These are phyloP conservation scores for Ciborinia camelliae DNA, from an alignment of 2,329 filamentous ascomycete genomes.

Conservation along the genomic window DNA sequence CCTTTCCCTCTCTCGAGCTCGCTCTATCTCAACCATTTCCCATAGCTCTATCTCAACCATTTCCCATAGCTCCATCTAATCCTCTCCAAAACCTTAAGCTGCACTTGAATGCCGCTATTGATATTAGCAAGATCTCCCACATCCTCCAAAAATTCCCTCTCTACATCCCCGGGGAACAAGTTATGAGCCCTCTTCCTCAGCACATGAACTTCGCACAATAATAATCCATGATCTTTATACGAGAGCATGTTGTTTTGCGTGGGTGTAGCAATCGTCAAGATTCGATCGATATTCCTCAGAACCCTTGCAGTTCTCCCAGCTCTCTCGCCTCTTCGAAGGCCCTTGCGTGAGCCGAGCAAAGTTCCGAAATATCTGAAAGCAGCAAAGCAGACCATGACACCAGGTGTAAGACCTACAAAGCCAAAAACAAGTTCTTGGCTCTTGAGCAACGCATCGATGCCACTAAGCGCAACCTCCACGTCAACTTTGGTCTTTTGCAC, in stretches of 20 bases:
- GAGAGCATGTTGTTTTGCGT: constrained; percentile 72
- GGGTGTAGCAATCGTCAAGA: constrained; percentile 65
- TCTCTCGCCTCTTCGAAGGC: constrained; percentile 60
- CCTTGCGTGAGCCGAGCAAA: constrained; percentile 66
- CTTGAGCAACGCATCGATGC: constrained; percentile 90
- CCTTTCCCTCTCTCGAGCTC: neutral
- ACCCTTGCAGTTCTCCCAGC: constrained; percentile 71
- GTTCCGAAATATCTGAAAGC: constrained; percentile 67
- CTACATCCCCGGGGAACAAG: constrained; percentile 70
- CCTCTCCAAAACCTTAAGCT: constrained; percentile 74
- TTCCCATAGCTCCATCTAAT: constrained; percentile 88
- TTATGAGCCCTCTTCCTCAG: constrained; percentile 65
- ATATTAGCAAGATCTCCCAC: constrained; percentile 82
- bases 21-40: constrained; percentile 61
- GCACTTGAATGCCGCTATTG: constrained; percentile 69
- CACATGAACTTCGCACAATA: constrained; percentile 86
- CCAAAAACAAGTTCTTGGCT: constrained; percentile 97
- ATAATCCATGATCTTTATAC: constrained; percentile 87
- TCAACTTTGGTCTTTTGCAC: constrained; percentile 99
- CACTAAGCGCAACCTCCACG: constrained; percentile 90
- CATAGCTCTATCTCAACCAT: constrained; percentile 67
- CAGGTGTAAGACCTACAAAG: constrained; percentile 92
- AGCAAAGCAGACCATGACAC: constrained; percentile 81
- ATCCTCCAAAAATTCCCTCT: constrained; percentile 85
- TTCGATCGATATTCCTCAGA: constrained; percentile 83